phyloP scores from a whole-genome alignment of 495 filamentous ascomycete species.

The Aspergillus avenaceus region DNA sequence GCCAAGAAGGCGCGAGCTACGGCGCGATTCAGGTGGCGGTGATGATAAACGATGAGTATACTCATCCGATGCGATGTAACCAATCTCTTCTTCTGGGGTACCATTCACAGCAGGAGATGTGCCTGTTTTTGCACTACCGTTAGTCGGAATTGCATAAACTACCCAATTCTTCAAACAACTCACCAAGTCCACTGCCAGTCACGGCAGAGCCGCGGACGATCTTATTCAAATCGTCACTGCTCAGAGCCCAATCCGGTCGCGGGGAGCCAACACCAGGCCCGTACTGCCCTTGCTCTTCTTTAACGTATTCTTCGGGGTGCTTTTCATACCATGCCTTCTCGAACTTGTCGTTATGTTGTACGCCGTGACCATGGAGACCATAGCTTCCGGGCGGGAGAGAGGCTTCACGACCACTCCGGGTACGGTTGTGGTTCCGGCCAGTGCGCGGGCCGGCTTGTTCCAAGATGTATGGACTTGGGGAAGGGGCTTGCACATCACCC shows the following conservation, averaged over 20 bases:
- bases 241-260: slow-evolving; percentile 79
- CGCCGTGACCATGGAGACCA: slow-evolving; percentile 81
- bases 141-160: not conserved
- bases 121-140: slow-evolving; percentile 34
- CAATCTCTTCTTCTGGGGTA: slow-evolving; percentile 75
- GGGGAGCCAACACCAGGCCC: slow-evolving; percentile 59
- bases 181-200: slow-evolving; percentile 63
- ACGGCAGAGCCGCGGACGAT: slow-evolving; percentile 71
- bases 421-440: slow-evolving; percentile 66
- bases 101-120: slow-evolving; percentile 48
- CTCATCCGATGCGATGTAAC: slow-evolving; percentile 75
- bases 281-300: slow-evolving; percentile 69
- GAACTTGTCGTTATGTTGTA: slow-evolving; percentile 62
- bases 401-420: slow-evolving; percentile 54
- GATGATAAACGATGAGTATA: slow-evolving; percentile 67
- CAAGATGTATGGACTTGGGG: slow-evolving; percentile 61
- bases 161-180: slow-evolving; percentile 5
- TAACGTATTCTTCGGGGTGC: slow-evolving; percentile 71
- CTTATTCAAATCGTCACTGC: slow-evolving; percentile 86
- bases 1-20: slow-evolving; percentile 39
- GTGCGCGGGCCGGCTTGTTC: slow-evolving; percentile 48
- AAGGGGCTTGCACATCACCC: slow-evolving; percentile 94
- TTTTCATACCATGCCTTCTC: slow-evolving; percentile 87
- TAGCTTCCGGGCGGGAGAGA: slow-evolving; percentile 73
- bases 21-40: slow-evolving; percentile 50